These are phyloP conservation scores for Gossypium ekmanianum DNA, from an alignment of 345 rosid genomes.

Conservation along the genomic window DNA sequence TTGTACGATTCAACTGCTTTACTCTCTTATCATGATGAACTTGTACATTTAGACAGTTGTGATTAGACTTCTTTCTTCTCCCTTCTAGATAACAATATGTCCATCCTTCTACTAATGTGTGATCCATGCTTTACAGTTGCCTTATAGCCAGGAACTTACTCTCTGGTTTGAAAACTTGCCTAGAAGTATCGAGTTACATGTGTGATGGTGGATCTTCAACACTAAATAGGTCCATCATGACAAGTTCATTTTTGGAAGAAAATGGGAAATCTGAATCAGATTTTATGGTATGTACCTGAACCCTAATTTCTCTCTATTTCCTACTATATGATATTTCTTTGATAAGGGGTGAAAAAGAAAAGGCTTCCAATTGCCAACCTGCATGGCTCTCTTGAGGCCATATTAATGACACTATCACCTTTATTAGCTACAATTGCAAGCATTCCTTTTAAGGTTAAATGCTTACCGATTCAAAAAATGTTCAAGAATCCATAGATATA, in stretches of 20 bases:
- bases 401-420: not conserved
- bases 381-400: not conserved
- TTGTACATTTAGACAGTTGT: not conserved
- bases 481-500: not conserved
- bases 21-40: not conserved
- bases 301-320: slow-evolving; percentile 7
- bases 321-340: not conserved
- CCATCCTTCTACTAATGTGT: slow-evolving; percentile 5
- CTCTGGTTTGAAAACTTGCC: slow-evolving; percentile 85
- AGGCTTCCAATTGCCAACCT: not conserved
- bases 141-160: slow-evolving; percentile 96
- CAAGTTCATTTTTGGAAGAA: slow-evolving; percentile 58
- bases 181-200: slow-evolving; percentile 85
- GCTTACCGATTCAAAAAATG: not conserved
- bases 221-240: slow-evolving; percentile 50
- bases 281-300: slow-evolving; percentile 40
- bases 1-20: not conserved
- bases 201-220: slow-evolving; percentile 58
- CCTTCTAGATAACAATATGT: not conserved
- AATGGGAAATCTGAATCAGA: slow-evolving; percentile 56
- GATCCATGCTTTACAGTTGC: slow-evolving; percentile 58
- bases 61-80: slow-evolving; percentile 2
- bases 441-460: not conserved
- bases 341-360: slow-evolving; percentile 10
- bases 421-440: not conserved